Conservation (phyloP, 768 basidiomycete genomes). For the Leccinum truebloodii region DNA sequence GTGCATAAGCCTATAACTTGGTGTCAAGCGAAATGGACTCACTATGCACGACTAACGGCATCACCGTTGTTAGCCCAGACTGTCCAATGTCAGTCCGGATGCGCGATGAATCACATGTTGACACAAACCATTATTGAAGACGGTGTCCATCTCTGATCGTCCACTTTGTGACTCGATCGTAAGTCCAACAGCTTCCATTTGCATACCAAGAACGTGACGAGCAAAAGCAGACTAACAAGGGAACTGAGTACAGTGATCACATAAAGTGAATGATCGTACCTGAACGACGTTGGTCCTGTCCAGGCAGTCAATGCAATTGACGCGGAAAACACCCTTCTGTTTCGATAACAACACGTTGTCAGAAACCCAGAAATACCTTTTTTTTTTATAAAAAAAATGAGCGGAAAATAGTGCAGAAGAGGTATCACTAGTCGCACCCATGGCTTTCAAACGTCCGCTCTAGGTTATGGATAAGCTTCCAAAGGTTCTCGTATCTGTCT, state of each 20-base stretch:
- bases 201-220: slow-evolving; percentile 73
- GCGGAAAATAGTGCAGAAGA: background rate
- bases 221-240: slow-evolving; percentile 81
- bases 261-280: slow-evolving; percentile 39
- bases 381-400: slow-evolving; percentile 6
- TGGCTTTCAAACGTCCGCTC: slow-evolving; percentile 76
- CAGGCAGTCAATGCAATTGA: slow-evolving; percentile 95
- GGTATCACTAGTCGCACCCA: slow-evolving; percentile 50
- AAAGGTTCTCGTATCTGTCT: slow-evolving; percentile 84
- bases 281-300: slow-evolving; percentile 96
- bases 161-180: slow-evolving; percentile 53
- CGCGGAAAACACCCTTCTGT: slow-evolving; percentile 85
- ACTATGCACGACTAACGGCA: slow-evolving; percentile 88
- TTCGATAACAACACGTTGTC: slow-evolving; percentile 67
- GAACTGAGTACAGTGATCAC: slow-evolving; percentile 6
- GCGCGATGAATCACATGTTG: background rate
- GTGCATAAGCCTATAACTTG: slow-evolving; percentile 9
- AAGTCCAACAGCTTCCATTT: slow-evolving; percentile 73
- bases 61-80: slow-evolving; percentile 99
- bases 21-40: slow-evolving; percentile 30
- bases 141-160: slow-evolving; percentile 63
- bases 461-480: slow-evolving; percentile 69
- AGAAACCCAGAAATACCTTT: slow-evolving; percentile 84
- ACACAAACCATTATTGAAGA: slow-evolving; percentile 73
- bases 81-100: slow-evolving; percentile 25